Percentiles rank a stretch among this genome's conserved stretches.
phyloP scores from a whole-genome alignment of 179 eudicot genomes.

The Carnegiea gigantea region DNA sequence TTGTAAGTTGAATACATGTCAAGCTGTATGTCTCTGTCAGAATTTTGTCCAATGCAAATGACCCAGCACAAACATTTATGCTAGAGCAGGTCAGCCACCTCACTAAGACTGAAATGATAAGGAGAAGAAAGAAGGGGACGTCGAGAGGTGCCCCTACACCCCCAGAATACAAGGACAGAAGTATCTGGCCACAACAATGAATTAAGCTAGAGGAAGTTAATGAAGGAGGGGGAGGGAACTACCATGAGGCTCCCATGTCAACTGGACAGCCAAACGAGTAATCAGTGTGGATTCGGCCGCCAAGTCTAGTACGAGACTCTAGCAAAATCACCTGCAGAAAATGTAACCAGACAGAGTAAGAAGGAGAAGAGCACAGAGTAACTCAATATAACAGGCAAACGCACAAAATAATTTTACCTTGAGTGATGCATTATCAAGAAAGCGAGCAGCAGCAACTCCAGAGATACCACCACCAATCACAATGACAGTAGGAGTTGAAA shows the following conservation, averaged over 20 bases:
- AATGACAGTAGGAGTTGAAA: conserved; percentile 65
- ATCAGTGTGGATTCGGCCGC: conserved; percentile 95
- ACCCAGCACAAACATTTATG: neutral
- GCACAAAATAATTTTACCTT: conserved; percentile 40
- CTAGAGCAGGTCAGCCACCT: neutral
- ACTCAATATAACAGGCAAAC: neutral
- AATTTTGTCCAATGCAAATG: neutral
- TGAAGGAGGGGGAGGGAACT: conserved; percentile 25
- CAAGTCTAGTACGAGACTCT: conserved; percentile 96
- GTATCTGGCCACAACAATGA: neutral
- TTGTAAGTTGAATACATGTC: neutral
- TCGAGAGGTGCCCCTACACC: too few relatives aligned
- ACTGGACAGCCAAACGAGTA: conserved; percentile 96
- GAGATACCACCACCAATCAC: conserved; percentile 98
- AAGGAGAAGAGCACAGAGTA: neutral
- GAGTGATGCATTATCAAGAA: conserved; percentile 68
- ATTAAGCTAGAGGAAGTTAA: neutral
- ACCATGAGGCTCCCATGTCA: conserved; percentile 99
- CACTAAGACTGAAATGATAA: neutral
- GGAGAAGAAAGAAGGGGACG: neutral
- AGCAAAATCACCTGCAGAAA: conserved; percentile 68
- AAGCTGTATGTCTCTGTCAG: neutral
- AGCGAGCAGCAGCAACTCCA: conserved; percentile 88
- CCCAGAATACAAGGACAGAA: neutral
- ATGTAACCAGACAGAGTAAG: conserved; percentile 18